phyloP scores from a whole-genome alignment of 176 grass and related monocot species.

The Stipa capillata region DNA sequence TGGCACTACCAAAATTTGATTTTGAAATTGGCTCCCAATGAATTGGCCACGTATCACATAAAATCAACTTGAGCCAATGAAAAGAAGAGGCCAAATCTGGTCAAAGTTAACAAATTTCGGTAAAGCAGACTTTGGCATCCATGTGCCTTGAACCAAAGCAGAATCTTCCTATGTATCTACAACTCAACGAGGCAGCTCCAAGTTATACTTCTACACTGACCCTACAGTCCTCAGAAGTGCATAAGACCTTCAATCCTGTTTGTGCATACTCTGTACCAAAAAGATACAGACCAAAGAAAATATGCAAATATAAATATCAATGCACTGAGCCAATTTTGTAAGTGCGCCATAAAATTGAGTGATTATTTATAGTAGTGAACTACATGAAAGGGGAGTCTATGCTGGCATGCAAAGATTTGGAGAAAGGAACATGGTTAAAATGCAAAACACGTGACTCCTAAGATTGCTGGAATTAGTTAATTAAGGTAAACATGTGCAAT shows the following conservation, averaged over 20 bases:
- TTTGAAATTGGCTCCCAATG: slow-evolving; percentile 7
- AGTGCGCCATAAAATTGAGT: not conserved
- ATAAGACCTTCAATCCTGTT: not conserved
- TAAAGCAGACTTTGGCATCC: not conserved
- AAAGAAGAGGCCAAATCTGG: not conserved
- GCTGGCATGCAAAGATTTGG: not conserved
- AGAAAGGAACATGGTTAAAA: not conserved
- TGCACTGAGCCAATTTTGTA: not conserved
- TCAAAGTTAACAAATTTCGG: not conserved
- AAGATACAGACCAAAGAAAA: slow-evolving; percentile 14
- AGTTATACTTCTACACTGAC: not conserved
- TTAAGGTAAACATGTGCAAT: slow-evolving; percentile 1
- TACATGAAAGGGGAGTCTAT: not conserved
- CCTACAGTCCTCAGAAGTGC: no score
- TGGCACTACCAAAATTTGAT: not conserved
- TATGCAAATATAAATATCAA: not conserved
- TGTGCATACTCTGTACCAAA: not conserved
- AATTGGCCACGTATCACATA: no score
- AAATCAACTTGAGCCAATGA: no score
- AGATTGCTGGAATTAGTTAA: slow-evolving; percentile 4
- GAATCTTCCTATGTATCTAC: not conserved
- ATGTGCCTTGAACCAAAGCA: not conserved
- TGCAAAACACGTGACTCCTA: not conserved
- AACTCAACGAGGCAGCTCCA: not conserved
- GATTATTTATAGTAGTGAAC: not conserved